Conservation (phyloP, 306 rosid genomes). For the Pachyrhizus erosus region DNA sequence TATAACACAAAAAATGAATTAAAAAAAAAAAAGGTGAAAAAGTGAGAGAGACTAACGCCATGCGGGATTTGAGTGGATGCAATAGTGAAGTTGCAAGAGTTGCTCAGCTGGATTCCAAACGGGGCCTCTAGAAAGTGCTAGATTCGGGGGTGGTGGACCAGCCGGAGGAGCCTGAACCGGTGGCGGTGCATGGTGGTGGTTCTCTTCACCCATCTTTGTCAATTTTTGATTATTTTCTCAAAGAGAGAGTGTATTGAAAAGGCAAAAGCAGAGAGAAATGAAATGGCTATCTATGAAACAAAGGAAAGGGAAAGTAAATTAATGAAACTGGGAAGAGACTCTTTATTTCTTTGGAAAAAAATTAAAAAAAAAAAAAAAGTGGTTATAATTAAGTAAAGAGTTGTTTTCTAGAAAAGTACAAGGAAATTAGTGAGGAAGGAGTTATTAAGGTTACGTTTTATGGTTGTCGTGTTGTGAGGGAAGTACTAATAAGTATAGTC, state of each 20-base stretch:
- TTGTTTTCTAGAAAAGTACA: slow-evolving; percentile 19
- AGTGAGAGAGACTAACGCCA: slow-evolving; percentile 80
- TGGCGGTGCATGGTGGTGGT: slow-evolving; percentile 59
- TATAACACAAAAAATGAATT: slow-evolving; percentile 4
- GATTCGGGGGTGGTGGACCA: slow-evolving; percentile 52
- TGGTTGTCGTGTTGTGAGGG: background rate
- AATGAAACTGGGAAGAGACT: background rate
- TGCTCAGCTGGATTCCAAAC: slow-evolving; percentile 84
- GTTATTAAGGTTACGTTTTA: background rate
- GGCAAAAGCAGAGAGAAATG: background rate
- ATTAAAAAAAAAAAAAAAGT: background rate
- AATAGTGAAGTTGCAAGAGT: slow-evolving; percentile 78
- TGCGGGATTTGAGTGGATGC: slow-evolving; percentile 97
- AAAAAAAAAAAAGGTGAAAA: background rate
- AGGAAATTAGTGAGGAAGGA: slow-evolving; percentile 3
- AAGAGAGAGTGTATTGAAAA: background rate
- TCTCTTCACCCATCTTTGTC: slow-evolving; percentile 69
- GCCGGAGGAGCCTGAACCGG: slow-evolving; percentile 46
- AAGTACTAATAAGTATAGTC: background rate
- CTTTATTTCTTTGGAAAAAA: background rate
- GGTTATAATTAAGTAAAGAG: background rate
- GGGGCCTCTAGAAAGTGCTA: slow-evolving; percentile 74
- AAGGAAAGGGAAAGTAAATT: background rate
- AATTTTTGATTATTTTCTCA: background rate
- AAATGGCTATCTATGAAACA: background rate